A percentile compares a stretch with the other conserved stretches of the same genome.
Conservation (phyloP, 371 early-diverging fungal genomes). For the Coemansia linderi region DNA sequence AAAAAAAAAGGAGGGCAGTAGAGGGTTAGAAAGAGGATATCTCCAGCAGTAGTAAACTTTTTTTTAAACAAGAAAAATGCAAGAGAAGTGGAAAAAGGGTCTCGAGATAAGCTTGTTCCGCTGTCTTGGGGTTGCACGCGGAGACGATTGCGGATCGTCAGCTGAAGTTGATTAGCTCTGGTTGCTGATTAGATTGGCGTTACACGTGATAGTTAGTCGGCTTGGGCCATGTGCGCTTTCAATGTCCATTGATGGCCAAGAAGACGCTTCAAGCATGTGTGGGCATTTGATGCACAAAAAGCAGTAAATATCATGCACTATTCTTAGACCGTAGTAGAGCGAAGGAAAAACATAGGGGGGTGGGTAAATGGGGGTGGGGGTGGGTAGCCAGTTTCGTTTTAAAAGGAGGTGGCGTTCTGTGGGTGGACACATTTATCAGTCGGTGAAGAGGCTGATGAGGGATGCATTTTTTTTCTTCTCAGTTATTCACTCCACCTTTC, state of each 20-base stretch:
- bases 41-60: neutral
- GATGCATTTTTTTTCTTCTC: neutral
- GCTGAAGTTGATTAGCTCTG: neutral
- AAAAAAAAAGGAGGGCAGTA: neutral
- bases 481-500: constrained; percentile 12
- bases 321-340: too few relatives aligned
- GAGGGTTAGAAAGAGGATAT: neutral
- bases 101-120: neutral
- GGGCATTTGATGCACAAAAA: neutral
- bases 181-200: neutral
- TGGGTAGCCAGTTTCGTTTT: neutral
- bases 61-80: neutral
- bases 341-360: neutral
- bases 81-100: neutral
- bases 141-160: neutral
- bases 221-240: neutral
- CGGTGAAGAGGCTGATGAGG: neutral
- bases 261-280: neutral
- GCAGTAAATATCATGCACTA: neutral
- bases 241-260: too few relatives aligned
- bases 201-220: neutral
- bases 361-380: constrained; percentile 1
- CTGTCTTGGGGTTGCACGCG: neutral
- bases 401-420: constrained; percentile 17
- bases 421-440: constrained; percentile 30